These are phyloP conservation scores for Albifimbria verrucaria DNA, from an alignment of 2,329 filamentous ascomycete species.

Conservation along the genomic window DNA sequence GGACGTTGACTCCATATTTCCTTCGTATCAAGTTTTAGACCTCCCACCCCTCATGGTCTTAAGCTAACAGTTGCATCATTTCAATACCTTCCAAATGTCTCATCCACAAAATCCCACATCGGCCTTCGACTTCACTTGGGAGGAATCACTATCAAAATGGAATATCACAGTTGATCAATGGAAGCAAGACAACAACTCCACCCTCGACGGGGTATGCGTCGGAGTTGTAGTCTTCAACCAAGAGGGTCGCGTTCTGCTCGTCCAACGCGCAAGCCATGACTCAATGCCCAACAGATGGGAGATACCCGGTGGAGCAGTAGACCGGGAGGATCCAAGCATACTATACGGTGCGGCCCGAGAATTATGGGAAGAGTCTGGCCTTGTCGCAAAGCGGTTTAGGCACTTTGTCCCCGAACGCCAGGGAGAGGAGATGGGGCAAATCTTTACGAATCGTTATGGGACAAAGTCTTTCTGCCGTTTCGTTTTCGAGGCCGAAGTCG, in stretches of 20 bases:
- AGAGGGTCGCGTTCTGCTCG: slow-evolving; percentile 27
- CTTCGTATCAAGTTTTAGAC: too few relatives aligned
- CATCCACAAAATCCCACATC: too few relatives aligned
- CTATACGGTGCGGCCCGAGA: slow-evolving; percentile 36
- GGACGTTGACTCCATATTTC: too few relatives aligned
- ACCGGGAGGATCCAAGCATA: slow-evolving; percentile 31
- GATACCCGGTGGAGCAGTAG: slow-evolving; percentile 37
- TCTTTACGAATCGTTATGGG: not conserved
- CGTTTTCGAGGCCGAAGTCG: slow-evolving; percentile 8
- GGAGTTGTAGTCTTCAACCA: slow-evolving; percentile 23
- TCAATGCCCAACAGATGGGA: slow-evolving; percentile 38
- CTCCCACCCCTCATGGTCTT: too few relatives aligned
- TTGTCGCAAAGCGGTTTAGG: slow-evolving; percentile 13
- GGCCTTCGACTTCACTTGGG: slow-evolving; percentile 5
- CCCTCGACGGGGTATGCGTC: slow-evolving; percentile 16
- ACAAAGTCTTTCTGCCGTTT: slow-evolving; percentile 1
- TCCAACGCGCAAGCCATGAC: slow-evolving; percentile 36
- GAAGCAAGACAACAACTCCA: not conserved
- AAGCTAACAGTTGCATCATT: too few relatives aligned
- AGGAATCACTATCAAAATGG: slow-evolving; percentile 5
- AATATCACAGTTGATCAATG: slow-evolving; percentile 4
- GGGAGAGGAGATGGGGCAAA: not conserved
- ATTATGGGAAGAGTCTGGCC: slow-evolving; percentile 38
- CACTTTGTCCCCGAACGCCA: slow-evolving; percentile 1
- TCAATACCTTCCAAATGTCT: too few relatives aligned